Percentiles rank a stretch among this genome's conserved stretches.
Conservation (phyloP, 352 stramenopile genomes). For the Pythium phragmitis region DNA sequence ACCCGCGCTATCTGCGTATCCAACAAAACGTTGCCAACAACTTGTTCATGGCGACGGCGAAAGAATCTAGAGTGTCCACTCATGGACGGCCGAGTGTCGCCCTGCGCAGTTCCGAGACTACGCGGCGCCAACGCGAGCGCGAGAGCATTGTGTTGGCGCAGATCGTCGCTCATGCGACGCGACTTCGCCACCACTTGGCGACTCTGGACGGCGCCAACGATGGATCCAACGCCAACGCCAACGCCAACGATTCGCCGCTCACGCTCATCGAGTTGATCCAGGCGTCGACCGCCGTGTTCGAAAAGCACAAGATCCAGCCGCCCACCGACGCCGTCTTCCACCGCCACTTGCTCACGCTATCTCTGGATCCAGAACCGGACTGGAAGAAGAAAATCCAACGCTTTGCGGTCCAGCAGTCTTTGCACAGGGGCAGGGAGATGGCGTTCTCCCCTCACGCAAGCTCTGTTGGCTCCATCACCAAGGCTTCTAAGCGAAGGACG, state of each 20-base stretch:
- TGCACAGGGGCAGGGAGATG: neutral
- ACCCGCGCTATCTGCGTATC: neutral
- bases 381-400: slow-evolving; percentile 54
- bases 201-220: neutral
- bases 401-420: slow-evolving; percentile 26
- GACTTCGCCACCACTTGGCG: slow-evolving; percentile 6
- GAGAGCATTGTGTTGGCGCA: slow-evolving; percentile 40
- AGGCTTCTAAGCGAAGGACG: neutral
- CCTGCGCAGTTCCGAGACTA: neutral
- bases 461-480: neutral
- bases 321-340: slow-evolving; percentile 57
- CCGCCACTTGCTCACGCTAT: slow-evolving; percentile 52
- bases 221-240: neutral
- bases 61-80: neutral
- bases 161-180: slow-evolving; percentile 43
- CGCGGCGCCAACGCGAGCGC: slow-evolving; percentile 21
- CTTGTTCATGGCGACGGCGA: slow-evolving; percentile 3
- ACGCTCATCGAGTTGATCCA: slow-evolving; percentile 68
- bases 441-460: neutral
- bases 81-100: neutral
- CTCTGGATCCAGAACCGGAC: slow-evolving; percentile 51
- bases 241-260: slow-evolving; percentile 23
- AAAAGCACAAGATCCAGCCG: slow-evolving; percentile 39
- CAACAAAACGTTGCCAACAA: slow-evolving; percentile 2
- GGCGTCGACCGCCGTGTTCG: slow-evolving; percentile 51